Evolutionary conservation across 2,329 filamentous ascomycete genomes (phyloP).

Genomic region (Cytospora mali): DNA sequence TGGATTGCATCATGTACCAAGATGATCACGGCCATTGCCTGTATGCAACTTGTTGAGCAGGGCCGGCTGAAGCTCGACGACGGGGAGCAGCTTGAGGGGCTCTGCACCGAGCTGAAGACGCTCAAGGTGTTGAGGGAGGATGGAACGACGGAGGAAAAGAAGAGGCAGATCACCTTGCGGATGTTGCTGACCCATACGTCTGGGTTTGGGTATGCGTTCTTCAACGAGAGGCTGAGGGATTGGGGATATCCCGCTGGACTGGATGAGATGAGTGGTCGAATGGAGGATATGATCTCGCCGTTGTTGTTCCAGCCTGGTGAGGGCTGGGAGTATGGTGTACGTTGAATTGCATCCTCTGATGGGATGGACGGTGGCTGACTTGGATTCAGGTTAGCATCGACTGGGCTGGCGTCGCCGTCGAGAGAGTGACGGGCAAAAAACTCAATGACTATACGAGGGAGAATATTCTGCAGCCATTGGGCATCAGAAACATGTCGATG

Average conservation of each 20-base stretch:
- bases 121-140: conserved; percentile 48
- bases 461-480: conserved; percentile 48
- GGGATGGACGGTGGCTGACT: neutral
- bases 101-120: conserved; percentile 53
- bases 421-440: conserved; percentile 43
- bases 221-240: conserved; percentile 51
- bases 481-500: conserved; percentile 51
- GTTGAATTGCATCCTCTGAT: conserved; percentile 27
- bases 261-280: conserved; percentile 60
- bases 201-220: conserved; percentile 61
- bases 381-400: conserved; percentile 48
- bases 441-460: conserved; percentile 49
- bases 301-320: conserved; percentile 66
- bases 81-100: conserved; percentile 28
- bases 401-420: conserved; percentile 51
- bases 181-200: conserved; percentile 60
- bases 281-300: conserved; percentile 54
- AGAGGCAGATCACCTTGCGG: conserved; percentile 55
- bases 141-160: conserved; percentile 46
- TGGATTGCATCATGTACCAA: conserved; percentile 63
- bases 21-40: conserved; percentile 53
- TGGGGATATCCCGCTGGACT: conserved; percentile 52
- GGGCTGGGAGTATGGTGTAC: conserved; percentile 62
- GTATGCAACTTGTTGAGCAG: conserved; percentile 57
- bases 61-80: conserved; percentile 33